These are phyloP conservation scores for Oemleria cerasiformis DNA, from an alignment of 306 rosid species.

Conservation along the genomic window DNA sequence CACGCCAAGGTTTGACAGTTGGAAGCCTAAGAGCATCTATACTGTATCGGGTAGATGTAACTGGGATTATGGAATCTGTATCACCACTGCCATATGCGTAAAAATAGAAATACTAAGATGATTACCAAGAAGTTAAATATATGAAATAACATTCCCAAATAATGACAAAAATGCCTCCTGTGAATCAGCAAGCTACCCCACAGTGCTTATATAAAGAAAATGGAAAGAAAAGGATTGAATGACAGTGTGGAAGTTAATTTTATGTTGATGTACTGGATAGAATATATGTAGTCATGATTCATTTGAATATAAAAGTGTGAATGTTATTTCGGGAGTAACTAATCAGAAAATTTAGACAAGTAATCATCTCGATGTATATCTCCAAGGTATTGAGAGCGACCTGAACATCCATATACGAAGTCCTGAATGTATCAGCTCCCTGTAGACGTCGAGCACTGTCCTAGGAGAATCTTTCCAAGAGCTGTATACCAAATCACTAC, in stretches of 20 bases:
- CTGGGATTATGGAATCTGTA: slow-evolving; percentile 66
- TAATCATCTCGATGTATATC: not conserved
- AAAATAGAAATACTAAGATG: slow-evolving; percentile 9
- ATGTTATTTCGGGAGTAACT: not conserved
- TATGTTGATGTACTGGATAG: not conserved
- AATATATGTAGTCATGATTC: not conserved
- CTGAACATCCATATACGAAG: slow-evolving; percentile 89
- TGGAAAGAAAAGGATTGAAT: not conserved
- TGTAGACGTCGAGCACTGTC: slow-evolving; percentile 65
- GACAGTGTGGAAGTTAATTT: not conserved
- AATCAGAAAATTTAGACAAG: not conserved
- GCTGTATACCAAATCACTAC: slow-evolving; percentile 28
- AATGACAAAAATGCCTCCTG: not conserved
- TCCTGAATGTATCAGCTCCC: slow-evolving; percentile 59
- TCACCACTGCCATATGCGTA: slow-evolving; percentile 63
- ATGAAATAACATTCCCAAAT: slow-evolving; percentile 2
- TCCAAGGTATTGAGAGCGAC: slow-evolving; percentile 33
- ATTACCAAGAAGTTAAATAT: not conserved
- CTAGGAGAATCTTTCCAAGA: slow-evolving; percentile 83
- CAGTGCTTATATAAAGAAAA: not conserved
- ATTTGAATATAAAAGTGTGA: not conserved
- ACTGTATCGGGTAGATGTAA: slow-evolving; percentile 78
- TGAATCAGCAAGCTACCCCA: not conserved
- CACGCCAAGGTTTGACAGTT: slow-evolving; percentile 54
- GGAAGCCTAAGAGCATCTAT: slow-evolving; percentile 71